These are phyloP conservation scores for Hortaea sp. DNA, from an alignment of 2,329 filamentous ascomycete genomes.

Conservation along the genomic window DNA sequence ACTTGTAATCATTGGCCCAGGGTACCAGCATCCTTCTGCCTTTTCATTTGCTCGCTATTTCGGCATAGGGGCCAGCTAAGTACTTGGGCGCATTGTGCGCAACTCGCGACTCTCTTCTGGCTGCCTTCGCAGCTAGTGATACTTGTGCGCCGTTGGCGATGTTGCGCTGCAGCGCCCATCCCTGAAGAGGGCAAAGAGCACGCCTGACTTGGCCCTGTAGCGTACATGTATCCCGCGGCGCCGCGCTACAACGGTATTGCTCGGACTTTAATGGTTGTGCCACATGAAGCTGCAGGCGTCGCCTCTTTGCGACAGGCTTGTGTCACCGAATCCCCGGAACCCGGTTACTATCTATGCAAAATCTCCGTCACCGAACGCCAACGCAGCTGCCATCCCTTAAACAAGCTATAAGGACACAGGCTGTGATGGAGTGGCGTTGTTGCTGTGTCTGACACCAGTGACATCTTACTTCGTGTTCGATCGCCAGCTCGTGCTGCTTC, in stretches of 20 bases:
- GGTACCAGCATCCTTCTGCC: no score
- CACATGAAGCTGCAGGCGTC: background rate
- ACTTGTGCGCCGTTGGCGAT: background rate
- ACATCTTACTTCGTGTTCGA: no score
- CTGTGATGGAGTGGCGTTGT: background rate
- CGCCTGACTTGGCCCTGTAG: background rate
- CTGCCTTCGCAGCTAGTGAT: no score
- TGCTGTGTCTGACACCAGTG: background rate
- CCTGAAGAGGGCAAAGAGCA: background rate
- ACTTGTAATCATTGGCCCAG: no score
- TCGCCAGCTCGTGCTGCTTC: no score
- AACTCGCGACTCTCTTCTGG: no score
- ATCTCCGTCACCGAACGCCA: background rate
- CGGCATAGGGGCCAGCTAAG: no score
- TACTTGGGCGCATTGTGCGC: no score
- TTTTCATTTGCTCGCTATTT: no score
- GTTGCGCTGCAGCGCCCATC: background rate
- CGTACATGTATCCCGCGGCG: background rate
- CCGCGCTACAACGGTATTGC: conserved; percentile 1
- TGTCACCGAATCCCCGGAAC: background rate
- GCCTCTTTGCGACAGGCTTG: background rate
- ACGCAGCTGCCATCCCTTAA: background rate
- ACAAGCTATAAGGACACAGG: background rate
- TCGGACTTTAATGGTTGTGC: background rate
- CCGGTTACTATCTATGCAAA: background rate